Base-by-base conservation (phyloP, 345 rosid genomes). In the Erysimum cheiranthoides region DNA sequence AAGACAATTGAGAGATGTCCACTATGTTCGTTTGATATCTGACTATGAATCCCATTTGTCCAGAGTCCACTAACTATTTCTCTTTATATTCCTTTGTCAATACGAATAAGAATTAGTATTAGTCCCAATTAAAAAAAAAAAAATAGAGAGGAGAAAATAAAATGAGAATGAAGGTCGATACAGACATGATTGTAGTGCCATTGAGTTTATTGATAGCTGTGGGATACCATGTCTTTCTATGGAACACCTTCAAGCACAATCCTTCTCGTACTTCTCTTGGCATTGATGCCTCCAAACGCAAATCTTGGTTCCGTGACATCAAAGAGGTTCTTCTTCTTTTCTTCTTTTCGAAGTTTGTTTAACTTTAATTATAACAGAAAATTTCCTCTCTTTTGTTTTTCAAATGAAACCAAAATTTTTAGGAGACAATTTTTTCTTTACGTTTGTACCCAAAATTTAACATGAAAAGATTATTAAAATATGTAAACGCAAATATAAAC, bases 261-360 rank as follows among this genome's bases (percentile, higher is more conserved):
- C 78, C 82, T 61, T 67, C 66, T 30, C 78, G 74, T 46, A 79
- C 82, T 68, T 79, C 78, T 1, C 66, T 73, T 62, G 82, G 78
- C 12, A 61, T 73, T 5, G 74, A 79, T 17, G 43, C 82, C 32
- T 66, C 45, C 25, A 73, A 56, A 79, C 78, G 82, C 51, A 72
- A 73, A 51, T 56, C 78, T 54, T 79, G 82, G 82, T 73, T 79
- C 27, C 71, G 65, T 51, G 66, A 73, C 14, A 73, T 79, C 53
- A 79, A 79, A 73, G 78, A 78, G 81, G 81, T 78, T 43, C 5
- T 53, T n/a, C 7, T 32, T 34, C 10, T 12, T 4, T 7, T 5
- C 7, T 11, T 31, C 1, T 51, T 27, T 16, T 11, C 4, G 4
- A 25, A 36, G n/a, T 17, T 28, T 53, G 21, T 10, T 52, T 52